Base-by-base conservation (phyloP, 441 rosid species). In the Lepidium campestre region DNA sequence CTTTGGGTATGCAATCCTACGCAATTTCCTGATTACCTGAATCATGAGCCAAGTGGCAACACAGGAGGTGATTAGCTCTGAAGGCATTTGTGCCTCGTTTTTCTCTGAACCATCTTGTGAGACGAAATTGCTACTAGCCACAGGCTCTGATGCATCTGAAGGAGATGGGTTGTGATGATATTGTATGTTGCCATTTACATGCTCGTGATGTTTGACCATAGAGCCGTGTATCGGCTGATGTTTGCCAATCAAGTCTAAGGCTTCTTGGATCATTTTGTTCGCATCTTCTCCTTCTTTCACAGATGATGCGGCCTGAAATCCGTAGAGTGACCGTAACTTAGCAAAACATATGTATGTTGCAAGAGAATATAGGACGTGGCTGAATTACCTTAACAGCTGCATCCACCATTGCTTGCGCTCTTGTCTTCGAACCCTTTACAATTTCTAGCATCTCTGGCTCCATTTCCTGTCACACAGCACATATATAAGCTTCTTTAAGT, bases 41-140 rank as follows among this genome's bases (percentile, higher is more conserved):
- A 92, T 81, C 96, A 90, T 87, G 65, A 87, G 83, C 84, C 87
- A 76, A 62, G 96, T 70, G 68, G 97, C 89, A 13, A 92, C 97
- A 55, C 98, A 92, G 11, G 99, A 89, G 23, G 89, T 75, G 68
- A 90, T 85, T 10, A 92, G 86, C 71, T 90, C 93, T 1, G 92
- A 81, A 35, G 93, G 96, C 49, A 86, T 77, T 75, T 72, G 83
- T 48, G 79, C 82, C 61, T 81, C 83, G 10, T 52, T 72, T 54
- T 76, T 82, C 62, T 77, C 77, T 4, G 82, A 46, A 22, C 67
- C 80, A 56, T 72, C 78, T 60, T 65, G 70, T 66, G 82, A 73
- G 58, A 69, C 73, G 31, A 63, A 57, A 73, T 44, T 58, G 7
- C 72, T 27, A 53, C 55, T 74, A 48, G 63, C 67, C 25, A 22